Evolutionary conservation across 2,329 filamentous ascomycete genomes (phyloP).

Genomic region (Xylariaceae sp.): DNA sequence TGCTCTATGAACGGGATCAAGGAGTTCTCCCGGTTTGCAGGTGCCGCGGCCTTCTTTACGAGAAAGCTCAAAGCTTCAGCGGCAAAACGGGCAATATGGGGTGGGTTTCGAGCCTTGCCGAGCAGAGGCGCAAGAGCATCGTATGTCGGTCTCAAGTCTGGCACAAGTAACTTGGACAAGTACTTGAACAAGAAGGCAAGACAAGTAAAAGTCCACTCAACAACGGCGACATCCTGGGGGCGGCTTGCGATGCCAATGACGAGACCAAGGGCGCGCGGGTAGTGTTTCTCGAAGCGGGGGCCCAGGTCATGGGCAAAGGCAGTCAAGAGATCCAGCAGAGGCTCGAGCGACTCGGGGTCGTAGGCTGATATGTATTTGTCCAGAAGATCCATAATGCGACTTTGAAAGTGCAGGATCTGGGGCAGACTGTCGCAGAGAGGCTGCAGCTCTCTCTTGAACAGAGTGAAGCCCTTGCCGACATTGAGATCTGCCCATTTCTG

Average conservation of each 20-base stretch:
- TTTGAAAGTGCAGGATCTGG: constrained; percentile 87
- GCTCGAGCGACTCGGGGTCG: constrained; percentile 79
- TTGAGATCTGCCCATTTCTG: constrained; percentile 92
- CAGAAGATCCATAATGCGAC: constrained; percentile 76
- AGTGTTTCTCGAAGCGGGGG: constrained; percentile 82
- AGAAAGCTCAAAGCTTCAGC: constrained; percentile 95
- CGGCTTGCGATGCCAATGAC: constrained; percentile 76
- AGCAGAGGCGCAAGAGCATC: constrained; percentile 80
- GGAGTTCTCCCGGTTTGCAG: constrained; percentile 71
- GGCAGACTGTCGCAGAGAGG: constrained; percentile 85
- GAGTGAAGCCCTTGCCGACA: constrained; percentile 74
- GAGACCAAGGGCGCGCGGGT: constrained; percentile 69
- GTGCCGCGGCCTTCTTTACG: constrained; percentile 79
- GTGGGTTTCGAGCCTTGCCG: constrained; percentile 77
- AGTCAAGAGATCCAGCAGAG: constrained; percentile 81
- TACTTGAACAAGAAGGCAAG: constrained; percentile 98
- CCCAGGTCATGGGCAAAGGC: constrained; percentile 95
- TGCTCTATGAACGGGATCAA: constrained; percentile 70
- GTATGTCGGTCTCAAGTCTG: constrained; percentile 81
- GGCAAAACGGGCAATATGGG: constrained; percentile 86
- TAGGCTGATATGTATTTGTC: constrained; percentile 72
- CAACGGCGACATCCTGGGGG: constrained; percentile 78
- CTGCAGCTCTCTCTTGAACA: constrained; percentile 71
- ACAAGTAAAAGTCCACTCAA: constrained; percentile 95
- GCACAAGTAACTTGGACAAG: constrained; percentile 79